phyloP scores from a whole-genome alignment of 257 asterid genomes.

The Cruciata laevipes region DNA sequence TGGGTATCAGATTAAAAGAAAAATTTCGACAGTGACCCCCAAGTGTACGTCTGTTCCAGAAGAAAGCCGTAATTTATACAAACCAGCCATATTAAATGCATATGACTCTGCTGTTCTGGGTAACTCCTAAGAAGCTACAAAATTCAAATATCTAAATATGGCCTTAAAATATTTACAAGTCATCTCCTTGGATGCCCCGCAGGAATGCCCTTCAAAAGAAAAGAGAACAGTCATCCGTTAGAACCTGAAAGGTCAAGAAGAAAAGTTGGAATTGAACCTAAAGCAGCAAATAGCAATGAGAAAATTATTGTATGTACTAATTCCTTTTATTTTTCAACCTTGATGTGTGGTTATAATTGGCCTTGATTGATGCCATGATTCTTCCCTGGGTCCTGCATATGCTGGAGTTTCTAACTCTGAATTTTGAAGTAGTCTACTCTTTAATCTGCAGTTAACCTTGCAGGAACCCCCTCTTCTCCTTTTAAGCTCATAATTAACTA shows the following conservation, averaged over 20 bases:
- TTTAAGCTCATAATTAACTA: too few relatives aligned
- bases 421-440: background rate
- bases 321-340: background rate
- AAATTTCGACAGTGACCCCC: constrained; percentile 25
- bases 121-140: constrained; percentile 5
- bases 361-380: background rate
- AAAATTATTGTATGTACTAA: constrained; percentile 29
- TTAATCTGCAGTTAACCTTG: background rate
- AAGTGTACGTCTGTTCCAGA: constrained; percentile 19
- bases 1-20: constrained; percentile 52
- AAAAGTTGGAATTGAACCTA: constrained; percentile 24
- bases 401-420: background rate
- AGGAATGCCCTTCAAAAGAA: constrained; percentile 44
- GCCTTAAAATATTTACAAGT: background rate
- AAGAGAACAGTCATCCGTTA: constrained; percentile 28
- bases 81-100: constrained; percentile 41
- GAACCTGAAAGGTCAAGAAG: constrained; percentile 43
- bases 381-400: background rate
- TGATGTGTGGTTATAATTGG: background rate
- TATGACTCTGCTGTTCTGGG: constrained; percentile 20
- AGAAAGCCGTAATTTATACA: constrained; percentile 28
- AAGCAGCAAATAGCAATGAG: constrained; percentile 12
- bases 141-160: background rate
- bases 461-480: too few relatives aligned
- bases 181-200: constrained; percentile 15